These are phyloP conservation scores for Microbotryum lychnidis-dioicae DNA, from an alignment of 1,284 basidiomycete species.

Conservation along the genomic window DNA sequence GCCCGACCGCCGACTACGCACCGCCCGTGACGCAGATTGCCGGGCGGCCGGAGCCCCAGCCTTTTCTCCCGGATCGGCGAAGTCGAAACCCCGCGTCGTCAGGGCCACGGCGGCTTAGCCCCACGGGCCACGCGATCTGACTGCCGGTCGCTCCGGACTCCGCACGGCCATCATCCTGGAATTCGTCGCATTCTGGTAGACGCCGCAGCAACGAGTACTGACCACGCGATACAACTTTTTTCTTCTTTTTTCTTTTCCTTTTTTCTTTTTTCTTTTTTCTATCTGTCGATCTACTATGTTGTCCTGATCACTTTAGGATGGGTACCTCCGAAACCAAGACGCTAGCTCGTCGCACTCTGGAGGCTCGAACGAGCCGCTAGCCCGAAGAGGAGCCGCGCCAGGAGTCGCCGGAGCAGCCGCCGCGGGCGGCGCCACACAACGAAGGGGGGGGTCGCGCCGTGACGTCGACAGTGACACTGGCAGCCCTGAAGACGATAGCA, in stretches of 20 bases:
- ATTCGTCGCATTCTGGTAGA: neutral
- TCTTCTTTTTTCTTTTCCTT: neutral
- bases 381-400: neutral
- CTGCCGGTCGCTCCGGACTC: no score
- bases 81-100: no score
- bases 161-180: no score
- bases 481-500: conserved; percentile 1
- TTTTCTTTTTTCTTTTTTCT: neutral
- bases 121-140: no score
- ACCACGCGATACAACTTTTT: neutral
- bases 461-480: neutral
- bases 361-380: neutral
- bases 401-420: conserved; percentile 7
- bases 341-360: neutral
- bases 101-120: no score
- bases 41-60: no score
- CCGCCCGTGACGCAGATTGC: no score
- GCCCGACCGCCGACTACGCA: no score
- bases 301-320: conserved; percentile 3
- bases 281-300: no score
- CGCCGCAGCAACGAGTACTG: neutral
- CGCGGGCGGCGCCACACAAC: neutral
- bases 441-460: neutral
- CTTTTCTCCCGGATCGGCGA: no score
- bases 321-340: conserved; percentile 5